These are phyloP conservation scores for Westerdykella aurantiaca DNA, from an alignment of 2,329 filamentous ascomycete species.

Conservation along the genomic window DNA sequence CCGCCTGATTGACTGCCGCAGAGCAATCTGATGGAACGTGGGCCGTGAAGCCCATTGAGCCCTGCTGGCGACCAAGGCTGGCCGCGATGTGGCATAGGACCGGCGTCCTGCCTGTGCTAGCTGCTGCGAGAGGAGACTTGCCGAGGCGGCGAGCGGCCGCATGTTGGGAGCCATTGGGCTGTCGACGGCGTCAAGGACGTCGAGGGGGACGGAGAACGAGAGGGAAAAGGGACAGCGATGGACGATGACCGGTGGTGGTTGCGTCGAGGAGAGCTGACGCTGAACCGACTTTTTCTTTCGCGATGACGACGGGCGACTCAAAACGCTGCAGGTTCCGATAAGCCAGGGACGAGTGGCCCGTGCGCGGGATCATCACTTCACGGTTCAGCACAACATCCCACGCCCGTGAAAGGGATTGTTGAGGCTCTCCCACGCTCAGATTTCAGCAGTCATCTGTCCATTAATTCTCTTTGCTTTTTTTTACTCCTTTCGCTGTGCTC, in stretches of 20 bases:
- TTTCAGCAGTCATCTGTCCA: neutral
- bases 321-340: neutral
- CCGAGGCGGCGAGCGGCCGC: constrained; percentile 30
- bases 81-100: constrained; percentile 31
- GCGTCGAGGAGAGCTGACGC: neutral
- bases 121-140: constrained; percentile 23
- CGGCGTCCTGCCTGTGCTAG: constrained; percentile 31
- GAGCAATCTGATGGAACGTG: constrained; percentile 28
- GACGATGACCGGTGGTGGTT: neutral
- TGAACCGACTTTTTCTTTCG: neutral
- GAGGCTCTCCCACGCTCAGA: neutral
- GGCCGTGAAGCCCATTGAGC: constrained; percentile 33
- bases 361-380: neutral
- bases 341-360: neutral
- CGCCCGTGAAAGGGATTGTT: neutral
- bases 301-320: neutral
- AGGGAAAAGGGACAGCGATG: constrained; percentile 2
- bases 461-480: neutral
- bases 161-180: constrained; percentile 32
- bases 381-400: neutral
- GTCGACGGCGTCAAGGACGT: constrained; percentile 1
- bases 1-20: constrained; percentile 33
- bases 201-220: constrained; percentile 3
- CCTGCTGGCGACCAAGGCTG: constrained; percentile 30
- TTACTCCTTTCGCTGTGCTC: neutral